Evolutionary conservation across 1,284 basidiomycete genomes (phyloP).

Genomic region (Rhodotorula sp.): DNA sequence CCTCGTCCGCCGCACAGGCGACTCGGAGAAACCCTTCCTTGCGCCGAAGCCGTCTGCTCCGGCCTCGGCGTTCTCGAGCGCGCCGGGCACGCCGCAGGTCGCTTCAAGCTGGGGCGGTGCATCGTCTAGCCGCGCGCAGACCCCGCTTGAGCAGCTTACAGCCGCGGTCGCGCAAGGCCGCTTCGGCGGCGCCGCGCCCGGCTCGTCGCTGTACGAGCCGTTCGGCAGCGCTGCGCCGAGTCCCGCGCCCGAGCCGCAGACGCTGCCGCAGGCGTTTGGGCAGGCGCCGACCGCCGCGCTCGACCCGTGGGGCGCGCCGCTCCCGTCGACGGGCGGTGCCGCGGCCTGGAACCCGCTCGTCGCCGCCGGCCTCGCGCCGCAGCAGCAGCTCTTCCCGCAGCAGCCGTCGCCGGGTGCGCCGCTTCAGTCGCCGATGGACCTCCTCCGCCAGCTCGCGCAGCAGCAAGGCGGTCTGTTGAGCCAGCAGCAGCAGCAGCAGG

Average conservation of each 20-base stretch:
- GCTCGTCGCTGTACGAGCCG: conserved; percentile 30
- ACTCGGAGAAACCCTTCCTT: conserved; percentile 51
- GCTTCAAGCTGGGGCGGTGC: conserved; percentile 19
- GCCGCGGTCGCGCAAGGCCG: conserved; percentile 28
- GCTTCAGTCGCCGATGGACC: conserved; percentile 16
- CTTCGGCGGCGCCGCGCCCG: conserved; percentile 8
- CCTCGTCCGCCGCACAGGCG: conserved; percentile 49
- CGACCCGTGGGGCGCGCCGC: conserved; percentile 39
- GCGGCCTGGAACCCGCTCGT: conserved; percentile 8
- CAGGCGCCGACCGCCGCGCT: conserved; percentile 13
- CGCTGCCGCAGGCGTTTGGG: conserved; percentile 25
- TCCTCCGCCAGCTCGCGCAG: conserved; percentile 28
- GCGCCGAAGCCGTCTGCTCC: conserved; percentile 15
- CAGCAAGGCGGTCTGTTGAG: background rate
- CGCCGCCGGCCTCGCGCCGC: background rate
- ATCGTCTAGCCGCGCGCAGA: conserved; percentile 19
- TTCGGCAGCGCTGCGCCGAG: conserved; percentile 28
- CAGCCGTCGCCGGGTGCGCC: conserved; percentile 11
- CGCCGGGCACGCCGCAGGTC: conserved; percentile 28
- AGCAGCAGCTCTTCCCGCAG: conserved; percentile 31
- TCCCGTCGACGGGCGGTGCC: conserved; percentile 8
- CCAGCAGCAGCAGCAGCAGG: conserved; percentile 8
- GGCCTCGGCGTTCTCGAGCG: conserved; percentile 25
- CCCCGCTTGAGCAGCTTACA: conserved; percentile 30
- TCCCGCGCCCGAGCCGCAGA: conserved; percentile 22